Conservation (phyloP, 352 stramenopile genomes). For the Phytopythium vexans region DNA sequence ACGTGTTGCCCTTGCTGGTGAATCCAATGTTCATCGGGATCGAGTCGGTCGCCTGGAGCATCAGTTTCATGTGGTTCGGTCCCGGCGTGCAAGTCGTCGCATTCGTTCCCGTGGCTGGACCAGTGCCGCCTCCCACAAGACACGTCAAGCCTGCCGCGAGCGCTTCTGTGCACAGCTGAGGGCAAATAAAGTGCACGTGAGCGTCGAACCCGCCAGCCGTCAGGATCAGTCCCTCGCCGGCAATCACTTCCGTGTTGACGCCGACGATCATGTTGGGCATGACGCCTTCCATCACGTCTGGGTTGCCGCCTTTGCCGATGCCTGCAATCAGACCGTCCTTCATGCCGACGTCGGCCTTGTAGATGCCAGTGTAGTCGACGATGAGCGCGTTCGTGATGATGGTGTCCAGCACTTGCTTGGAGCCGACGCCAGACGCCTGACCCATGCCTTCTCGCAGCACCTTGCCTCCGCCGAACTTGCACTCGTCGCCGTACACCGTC, state of each 20-base stretch:
- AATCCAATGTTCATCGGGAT: constrained; percentile 97
- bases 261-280: constrained; percentile 85
- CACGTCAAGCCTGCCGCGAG: constrained; percentile 93
- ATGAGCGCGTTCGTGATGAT: constrained; percentile 98
- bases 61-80: constrained; percentile 94
- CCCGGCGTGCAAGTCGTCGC: constrained; percentile 97
- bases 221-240: constrained; percentile 94
- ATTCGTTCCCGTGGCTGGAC: constrained; percentile 91
- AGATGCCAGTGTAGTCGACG: constrained; percentile 93
- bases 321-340: constrained; percentile 92
- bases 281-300: constrained; percentile 94
- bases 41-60: constrained; percentile 93
- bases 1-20: constrained; percentile 95
- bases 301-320: constrained; percentile 97
- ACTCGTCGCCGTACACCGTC: constrained; percentile 76
- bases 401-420: constrained; percentile 82
- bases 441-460: constrained; percentile 84
- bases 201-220: constrained; percentile 95
- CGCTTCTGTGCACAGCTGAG: constrained; percentile 91
- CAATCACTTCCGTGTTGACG: constrained; percentile 95
- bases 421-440: constrained; percentile 44
- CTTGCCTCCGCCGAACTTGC: constrained; percentile 97
- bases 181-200: constrained; percentile 98
- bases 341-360: constrained; percentile 96
- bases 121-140: constrained; percentile 88